Evolutionary conservation across 2,329 filamentous ascomycete genomes (phyloP).

Genomic region (Neurospora sp.): DNA sequence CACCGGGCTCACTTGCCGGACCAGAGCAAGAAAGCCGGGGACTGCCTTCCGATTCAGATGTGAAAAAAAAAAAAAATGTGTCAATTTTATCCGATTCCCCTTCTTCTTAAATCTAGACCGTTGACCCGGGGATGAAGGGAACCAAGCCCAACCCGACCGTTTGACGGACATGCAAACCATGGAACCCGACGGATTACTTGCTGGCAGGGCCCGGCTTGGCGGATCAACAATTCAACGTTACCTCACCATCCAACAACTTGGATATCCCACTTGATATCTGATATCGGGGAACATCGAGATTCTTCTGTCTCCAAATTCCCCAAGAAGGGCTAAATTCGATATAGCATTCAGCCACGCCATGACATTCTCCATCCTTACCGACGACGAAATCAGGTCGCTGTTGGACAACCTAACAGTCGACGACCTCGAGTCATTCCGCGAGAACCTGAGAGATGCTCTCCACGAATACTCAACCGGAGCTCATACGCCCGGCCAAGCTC

Average conservation of each 20-base stretch:
- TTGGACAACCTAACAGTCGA: constrained; percentile 42
- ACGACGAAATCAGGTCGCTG: constrained; percentile 44
- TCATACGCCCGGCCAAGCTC: constrained; percentile 30
- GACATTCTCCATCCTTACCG: constrained; percentile 49
- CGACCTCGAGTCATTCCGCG: constrained; percentile 44
- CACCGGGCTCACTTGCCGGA: background rate
- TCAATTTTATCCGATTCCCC: background rate
- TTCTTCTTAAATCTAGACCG: background rate
- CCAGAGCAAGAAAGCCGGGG: background rate
- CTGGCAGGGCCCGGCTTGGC: background rate
- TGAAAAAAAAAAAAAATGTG: background rate
- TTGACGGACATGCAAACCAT: background rate
- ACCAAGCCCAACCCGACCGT: background rate
- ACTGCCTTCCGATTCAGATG: background rate
- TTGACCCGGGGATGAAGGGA: background rate
- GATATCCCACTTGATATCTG: background rate
- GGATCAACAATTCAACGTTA: background rate
- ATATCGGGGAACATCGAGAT: constrained; percentile 9
- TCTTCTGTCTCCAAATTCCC: background rate
- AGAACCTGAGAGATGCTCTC: constrained; percentile 39
- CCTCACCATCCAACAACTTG: background rate
- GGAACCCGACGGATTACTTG: background rate
- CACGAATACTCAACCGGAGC: constrained; percentile 53
- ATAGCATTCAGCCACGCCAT: constrained; percentile 26
- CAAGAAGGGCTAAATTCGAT: background rate